Evolutionary conservation across 306 rosid genomes (phyloP), one percentile per base, ranked within the genome.

Genomic region (Fragaria iinumae): DNA sequence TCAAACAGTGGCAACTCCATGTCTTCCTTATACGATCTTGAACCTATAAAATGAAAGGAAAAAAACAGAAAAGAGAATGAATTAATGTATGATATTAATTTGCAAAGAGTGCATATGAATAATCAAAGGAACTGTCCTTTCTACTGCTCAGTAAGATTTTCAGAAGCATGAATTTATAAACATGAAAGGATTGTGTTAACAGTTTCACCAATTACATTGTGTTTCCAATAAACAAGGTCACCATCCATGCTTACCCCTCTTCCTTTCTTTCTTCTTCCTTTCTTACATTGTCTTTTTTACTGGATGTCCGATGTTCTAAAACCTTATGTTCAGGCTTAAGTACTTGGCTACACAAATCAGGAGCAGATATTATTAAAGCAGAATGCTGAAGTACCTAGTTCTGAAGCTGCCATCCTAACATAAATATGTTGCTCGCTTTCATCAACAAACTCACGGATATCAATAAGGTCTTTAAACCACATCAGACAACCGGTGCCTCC

Each of bases 1-100:
- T 84, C 86, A 71, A 79, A 84, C 25, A 73, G 76, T 56, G 88
- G 93, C 57, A 89, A 71, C 70, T 89, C 88, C 48, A 86, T 59
- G 14, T 56, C 78, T 69, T 81, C 84, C 44, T 17, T 71, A 66
- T 11, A 43, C 72, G 17, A 56, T 56, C 59, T 76, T 76, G 59
- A 27, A 69, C 48, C 83, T 52, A 25, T 25, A 25, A 25, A 25
- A 25, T 25, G 27, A 25, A 25, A 25, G 27, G 73, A 52, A 52
- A 18, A 52, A 18, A 18, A n/a, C 23, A 5, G 25, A 17, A 52
- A 52, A 5, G 59, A 52, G 9, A 6, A 52, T 17, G 59, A 9
- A 52, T 52, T 8, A 6, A 52, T 20, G 18, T 52, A 2, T 18
- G 27, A 25, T 25, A 25, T 25, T 25, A 25, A 25, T 25, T 52